A percentile compares a stretch with the other conserved stretches of the same genome.
These are phyloP conservation scores for Cutaneotrichosporon cyanovorans DNA, from an alignment of 1,284 basidiomycete genomes.

Conservation along the genomic window DNA sequence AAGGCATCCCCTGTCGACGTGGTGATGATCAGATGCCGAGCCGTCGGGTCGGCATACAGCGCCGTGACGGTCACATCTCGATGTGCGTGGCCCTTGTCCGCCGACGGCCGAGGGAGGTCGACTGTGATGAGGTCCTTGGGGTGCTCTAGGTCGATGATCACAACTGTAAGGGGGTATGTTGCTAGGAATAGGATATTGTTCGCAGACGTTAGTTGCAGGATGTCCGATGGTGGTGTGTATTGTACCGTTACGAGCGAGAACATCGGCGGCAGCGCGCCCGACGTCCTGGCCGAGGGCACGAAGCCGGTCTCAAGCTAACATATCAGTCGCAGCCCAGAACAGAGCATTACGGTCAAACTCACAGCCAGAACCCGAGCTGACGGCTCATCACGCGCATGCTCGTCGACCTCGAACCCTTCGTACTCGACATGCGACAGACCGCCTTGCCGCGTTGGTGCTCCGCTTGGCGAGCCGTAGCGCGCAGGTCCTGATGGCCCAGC, in stretches of 20 bases:
- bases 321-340: conserved; percentile 3
- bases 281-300: conserved; percentile 35
- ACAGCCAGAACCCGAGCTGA: conserved; percentile 29
- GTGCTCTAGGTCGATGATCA: conserved; percentile 75
- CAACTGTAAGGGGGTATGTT: conserved; percentile 63
- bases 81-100: conserved; percentile 45
- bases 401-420: conserved; percentile 74
- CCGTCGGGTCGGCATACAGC: conserved; percentile 84
- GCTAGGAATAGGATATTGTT: conserved; percentile 82
- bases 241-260: conserved; percentile 83
- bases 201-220: conserved; percentile 70
- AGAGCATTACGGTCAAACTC: conserved; percentile 9
- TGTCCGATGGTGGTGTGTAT: conserved; percentile 71
- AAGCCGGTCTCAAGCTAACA: conserved; percentile 47
- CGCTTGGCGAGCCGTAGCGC: conserved; percentile 9
- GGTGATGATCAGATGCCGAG: conserved; percentile 77
- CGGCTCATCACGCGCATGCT: conserved; percentile 24
- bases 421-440: conserved; percentile 61
- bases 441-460: conserved; percentile 22
- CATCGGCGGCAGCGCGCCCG: conserved; percentile 53
- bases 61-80: conserved; percentile 53
- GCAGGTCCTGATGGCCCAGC: conserved; percentile 48
- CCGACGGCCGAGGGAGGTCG: conserved; percentile 54
- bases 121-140: conserved; percentile 72
- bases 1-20: conserved; percentile 86